Evolutionary conservation across 331 rosid species (phyloP).

Genomic region (Telfairia occidentalis): DNA sequence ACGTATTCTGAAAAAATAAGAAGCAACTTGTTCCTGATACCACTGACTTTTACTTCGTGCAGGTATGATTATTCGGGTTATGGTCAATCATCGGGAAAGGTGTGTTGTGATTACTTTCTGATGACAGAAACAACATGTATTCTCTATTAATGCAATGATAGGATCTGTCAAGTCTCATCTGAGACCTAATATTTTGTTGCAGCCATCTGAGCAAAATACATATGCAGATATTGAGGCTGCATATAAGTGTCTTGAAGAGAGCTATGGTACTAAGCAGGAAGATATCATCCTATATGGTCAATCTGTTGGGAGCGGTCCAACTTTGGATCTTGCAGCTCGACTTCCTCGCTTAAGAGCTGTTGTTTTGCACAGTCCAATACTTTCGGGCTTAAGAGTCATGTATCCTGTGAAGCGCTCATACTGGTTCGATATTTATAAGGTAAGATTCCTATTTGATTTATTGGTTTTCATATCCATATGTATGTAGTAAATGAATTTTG

Average conservation of each 20-base stretch:
- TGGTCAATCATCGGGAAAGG: slow-evolving; percentile 97
- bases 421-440: slow-evolving; percentile 97
- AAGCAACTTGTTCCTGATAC: not conserved
- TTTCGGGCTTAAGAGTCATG: slow-evolving; percentile 93
- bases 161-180: slow-evolving; percentile 19
- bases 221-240: slow-evolving; percentile 93
- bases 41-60: slow-evolving; percentile 15
- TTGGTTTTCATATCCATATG: slow-evolving; percentile 13
- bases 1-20: not conserved
- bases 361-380: slow-evolving; percentile 87
- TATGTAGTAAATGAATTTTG: slow-evolving; percentile 19
- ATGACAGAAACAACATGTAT: not conserved
- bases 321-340: slow-evolving; percentile 85
- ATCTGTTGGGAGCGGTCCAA: slow-evolving; percentile 97
- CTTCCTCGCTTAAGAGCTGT: slow-evolving; percentile 81
- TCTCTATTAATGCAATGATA: slow-evolving; percentile 1
- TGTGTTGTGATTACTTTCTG: slow-evolving; percentile 30
- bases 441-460: slow-evolving; percentile 13
- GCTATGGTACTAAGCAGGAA: slow-evolving; percentile 85
- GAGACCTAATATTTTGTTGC: slow-evolving; percentile 27
- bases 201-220: slow-evolving; percentile 97
- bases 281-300: slow-evolving; percentile 89
- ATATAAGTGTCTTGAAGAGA: slow-evolving; percentile 86
- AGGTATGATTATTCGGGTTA: slow-evolving; percentile 98
- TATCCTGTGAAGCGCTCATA: slow-evolving; percentile 89